Evolutionary conservation across 2,329 filamentous ascomycete genomes (phyloP).

Genomic region (Sporothrix pseudoabietina): DNA sequence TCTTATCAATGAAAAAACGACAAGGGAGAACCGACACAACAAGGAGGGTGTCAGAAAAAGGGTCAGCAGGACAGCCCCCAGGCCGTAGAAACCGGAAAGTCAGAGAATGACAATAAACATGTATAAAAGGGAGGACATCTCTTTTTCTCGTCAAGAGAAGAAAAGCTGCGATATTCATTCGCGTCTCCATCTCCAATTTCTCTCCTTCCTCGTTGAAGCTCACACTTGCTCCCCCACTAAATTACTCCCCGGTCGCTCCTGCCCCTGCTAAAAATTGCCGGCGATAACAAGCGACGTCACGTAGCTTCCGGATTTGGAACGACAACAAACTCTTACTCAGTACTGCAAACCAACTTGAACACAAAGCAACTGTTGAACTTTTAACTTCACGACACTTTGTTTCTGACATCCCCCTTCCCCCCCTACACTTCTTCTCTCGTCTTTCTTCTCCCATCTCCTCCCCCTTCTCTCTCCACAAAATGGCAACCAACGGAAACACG

Average conservation of each 20-base stretch:
- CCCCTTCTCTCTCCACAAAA: not conserved
- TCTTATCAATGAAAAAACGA: not conserved
- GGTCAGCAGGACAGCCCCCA: slow-evolving; percentile 9
- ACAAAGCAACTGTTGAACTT: not conserved
- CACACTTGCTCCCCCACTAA: not conserved
- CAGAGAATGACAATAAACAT: not conserved
- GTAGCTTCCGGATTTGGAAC: slow-evolving; percentile 15
- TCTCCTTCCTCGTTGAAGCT: not conserved
- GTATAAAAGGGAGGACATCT: not conserved
- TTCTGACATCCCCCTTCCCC: not conserved
- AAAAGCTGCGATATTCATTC: not conserved
- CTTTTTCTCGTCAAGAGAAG: not conserved
- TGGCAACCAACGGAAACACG: slow-evolving; percentile 41
- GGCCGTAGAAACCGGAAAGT: not conserved
- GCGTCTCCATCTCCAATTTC: not conserved
- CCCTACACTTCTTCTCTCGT: not conserved
- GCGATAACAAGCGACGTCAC: slow-evolving; percentile 5
- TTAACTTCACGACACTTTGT: too few species aligned
- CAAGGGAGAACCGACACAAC: not conserved
- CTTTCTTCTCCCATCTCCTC: not conserved
- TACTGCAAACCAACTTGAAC: not conserved
- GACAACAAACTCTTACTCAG: slow-evolving; percentile 7
- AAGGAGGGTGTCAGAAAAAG: not conserved
- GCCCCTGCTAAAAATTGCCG: slow-evolving; percentile 23
- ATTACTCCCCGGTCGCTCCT: not conserved